phyloP scores from a whole-genome alignment of 768 basidiomycete genomes.

The Chiua virens region DNA sequence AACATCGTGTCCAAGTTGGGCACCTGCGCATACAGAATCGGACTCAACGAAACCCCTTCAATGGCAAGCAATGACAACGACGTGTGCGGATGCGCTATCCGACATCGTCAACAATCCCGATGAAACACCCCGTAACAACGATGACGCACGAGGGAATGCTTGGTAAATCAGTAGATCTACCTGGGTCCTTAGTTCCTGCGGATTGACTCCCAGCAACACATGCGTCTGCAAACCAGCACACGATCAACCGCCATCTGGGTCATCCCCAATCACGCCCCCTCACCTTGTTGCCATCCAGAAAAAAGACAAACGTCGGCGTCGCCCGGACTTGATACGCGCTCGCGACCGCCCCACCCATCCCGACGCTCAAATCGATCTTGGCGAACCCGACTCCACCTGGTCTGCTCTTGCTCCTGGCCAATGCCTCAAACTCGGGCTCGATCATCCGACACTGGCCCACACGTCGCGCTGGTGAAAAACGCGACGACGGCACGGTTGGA shows the following conservation, averaged over 20 bases:
- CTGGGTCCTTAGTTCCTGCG: conserved; percentile 66
- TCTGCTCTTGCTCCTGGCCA: conserved; percentile 63
- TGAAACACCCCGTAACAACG: not conserved
- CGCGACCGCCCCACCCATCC: conserved; percentile 61
- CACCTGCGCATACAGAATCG: conserved; percentile 74
- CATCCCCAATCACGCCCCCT: conserved; percentile 6
- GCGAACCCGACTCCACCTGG: conserved; percentile 66
- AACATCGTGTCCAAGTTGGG: conserved; percentile 67
- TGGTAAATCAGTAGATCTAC: conserved; percentile 72
- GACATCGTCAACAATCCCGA: not conserved
- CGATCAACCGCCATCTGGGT: not conserved
- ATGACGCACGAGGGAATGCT: conserved; percentile 73
- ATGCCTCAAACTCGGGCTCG: conserved; percentile 77
- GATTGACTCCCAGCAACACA: conserved; percentile 73
- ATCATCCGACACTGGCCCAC: conserved; percentile 82
- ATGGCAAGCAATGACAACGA: conserved; percentile 58
- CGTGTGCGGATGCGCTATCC: conserved; percentile 73
- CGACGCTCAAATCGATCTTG: conserved; percentile 79
- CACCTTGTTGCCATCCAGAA: conserved; percentile 73
- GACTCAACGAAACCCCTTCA: conserved; percentile 62
- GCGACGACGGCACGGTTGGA: conserved; percentile 73
- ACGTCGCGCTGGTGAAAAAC: conserved; percentile 77
- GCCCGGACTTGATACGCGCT: conserved; percentile 63
- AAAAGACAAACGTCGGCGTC: conserved; percentile 91
- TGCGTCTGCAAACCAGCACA: conserved; percentile 44